Base-by-base conservation (phyloP, 225 moss, liverwort and hornwort genomes). In the Bryum argenteum region DNA sequence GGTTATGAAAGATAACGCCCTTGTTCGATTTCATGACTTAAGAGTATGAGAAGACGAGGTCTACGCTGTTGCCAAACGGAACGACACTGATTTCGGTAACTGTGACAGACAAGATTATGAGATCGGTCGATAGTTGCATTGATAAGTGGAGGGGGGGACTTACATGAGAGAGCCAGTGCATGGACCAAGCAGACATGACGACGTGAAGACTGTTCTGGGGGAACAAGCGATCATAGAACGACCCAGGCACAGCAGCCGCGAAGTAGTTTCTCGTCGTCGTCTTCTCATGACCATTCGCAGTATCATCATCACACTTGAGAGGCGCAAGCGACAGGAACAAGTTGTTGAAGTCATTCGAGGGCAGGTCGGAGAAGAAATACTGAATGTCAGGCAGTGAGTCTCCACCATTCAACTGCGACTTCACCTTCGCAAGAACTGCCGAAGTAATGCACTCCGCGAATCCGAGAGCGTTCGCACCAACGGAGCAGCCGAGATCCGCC, bases 121-220 rank as follows among this genome's bases (percentile, higher is more conserved):
- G 28, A 28, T 28, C 33, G 33, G 7, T 33, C 33, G 14, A 47
- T 6, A 16, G 48, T 8, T 48, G 17, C 17, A 16, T 33, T 33
- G 33, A 33, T 33, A 6, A 33, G 33, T 33, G 17, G 12, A 48
- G 17, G 15, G 12, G 21, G 14, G 21, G 0, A 55, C 59, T 68
- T 70, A 78, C 81, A 47, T 72, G 71, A 8, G 83, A 83, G 43
- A 83, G 71, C 83, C 79, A 83, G 72, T 83, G 83, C 79, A 79
- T 71, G 57, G 83, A 79, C 83, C 75, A 75, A 15, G 76, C 63
- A 39, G 74, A 83, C 61, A 76, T 79, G 13, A 83, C 69, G 40
- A 76, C 45, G 75, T 83, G 75, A 45, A 83, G 75, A 58, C 79
- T 79, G 12, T 45, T 71, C 40, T 20, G 6, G 16, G 83, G 83